Conservation (phyloP, 495 filamentous ascomycete genomes). For the Aspergillus leporis region DNA sequence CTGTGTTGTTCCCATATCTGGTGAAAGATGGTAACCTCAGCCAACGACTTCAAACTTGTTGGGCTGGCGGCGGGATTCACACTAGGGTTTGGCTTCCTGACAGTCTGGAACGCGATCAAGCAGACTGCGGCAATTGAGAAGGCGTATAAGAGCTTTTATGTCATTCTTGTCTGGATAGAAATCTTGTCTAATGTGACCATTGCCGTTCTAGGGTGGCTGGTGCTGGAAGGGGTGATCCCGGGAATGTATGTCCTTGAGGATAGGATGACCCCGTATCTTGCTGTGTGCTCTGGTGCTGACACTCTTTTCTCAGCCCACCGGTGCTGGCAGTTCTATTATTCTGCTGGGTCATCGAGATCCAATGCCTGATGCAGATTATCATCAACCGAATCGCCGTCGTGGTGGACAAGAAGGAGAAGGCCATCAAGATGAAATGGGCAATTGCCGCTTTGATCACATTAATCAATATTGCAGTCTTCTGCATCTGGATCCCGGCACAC, state of each 20-base stretch:
- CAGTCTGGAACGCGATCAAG: background rate
- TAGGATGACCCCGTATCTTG: background rate
- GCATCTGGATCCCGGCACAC: background rate
- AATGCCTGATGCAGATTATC: background rate
- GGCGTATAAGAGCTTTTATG: background rate
- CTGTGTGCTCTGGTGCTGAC: background rate
- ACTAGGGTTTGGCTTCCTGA: background rate
- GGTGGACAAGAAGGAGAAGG: background rate
- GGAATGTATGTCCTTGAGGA: background rate
- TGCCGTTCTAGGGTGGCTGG: background rate
- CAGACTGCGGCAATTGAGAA: background rate
- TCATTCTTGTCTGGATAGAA: background rate
- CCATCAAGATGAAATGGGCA: background rate
- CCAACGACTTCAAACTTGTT: background rate
- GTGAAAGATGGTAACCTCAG: background rate
- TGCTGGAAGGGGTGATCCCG: background rate
- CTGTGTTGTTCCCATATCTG: background rate
- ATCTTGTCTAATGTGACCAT: background rate
- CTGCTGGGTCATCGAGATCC: background rate
- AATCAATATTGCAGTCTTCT: background rate
- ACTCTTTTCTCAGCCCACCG: background rate
- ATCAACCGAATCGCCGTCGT: background rate
- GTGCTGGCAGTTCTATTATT: background rate
- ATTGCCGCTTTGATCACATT: background rate
- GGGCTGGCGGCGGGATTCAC: background rate